A percentile compares a stretch with the other conserved stretches of the same genome.
Conservation (phyloP, 176 grass and related monocot species). For the Cocos nucifera region DNA sequence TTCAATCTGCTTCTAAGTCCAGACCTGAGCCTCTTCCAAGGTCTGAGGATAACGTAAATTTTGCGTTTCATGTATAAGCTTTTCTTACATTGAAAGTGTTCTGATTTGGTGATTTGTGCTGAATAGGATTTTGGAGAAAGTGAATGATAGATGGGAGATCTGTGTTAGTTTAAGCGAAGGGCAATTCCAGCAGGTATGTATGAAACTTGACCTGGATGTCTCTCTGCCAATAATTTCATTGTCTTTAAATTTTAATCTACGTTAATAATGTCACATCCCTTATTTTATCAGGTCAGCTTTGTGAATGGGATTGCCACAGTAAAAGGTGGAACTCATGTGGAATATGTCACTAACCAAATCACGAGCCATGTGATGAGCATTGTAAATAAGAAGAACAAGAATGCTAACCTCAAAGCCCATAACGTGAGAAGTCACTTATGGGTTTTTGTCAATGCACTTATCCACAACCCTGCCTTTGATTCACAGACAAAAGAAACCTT, state of each 20-base stretch:
- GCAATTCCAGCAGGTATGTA: slow-evolving; percentile 79
- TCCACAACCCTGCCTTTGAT: slow-evolving; percentile 93
- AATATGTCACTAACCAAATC: slow-evolving; percentile 74
- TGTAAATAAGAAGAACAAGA: slow-evolving; percentile 92
- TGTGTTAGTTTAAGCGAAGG: slow-evolving; percentile 70
- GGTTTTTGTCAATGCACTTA: slow-evolving; percentile 87
- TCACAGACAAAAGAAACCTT: slow-evolving; percentile 96
- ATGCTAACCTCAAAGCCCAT: slow-evolving; percentile 73
- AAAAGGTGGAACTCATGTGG: slow-evolving; percentile 82
- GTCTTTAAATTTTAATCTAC: not conserved
- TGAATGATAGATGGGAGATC: slow-evolving; percentile 93
- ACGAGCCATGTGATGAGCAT: slow-evolving; percentile 42
- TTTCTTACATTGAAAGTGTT: not conserved
- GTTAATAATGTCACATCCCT: not conserved
- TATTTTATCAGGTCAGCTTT: slow-evolving; percentile 64
- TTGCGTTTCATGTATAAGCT: too few species aligned
- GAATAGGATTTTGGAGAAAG: slow-evolving; percentile 31
- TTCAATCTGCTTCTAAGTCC: slow-evolving; percentile 32
- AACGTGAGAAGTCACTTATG: slow-evolving; percentile 70
- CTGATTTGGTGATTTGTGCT: not conserved
- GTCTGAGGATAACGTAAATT: slow-evolving; percentile 17
- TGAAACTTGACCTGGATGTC: not conserved
- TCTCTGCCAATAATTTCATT: not conserved
- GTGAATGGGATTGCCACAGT: slow-evolving; percentile 82
- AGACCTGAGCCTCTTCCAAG: slow-evolving; percentile 19